A percentile compares a stretch with the other conserved stretches of the same genome.
phyloP scores from a whole-genome alignment of 1,284 basidiomycete species.

The Leucoagaricus sp. region DNA sequence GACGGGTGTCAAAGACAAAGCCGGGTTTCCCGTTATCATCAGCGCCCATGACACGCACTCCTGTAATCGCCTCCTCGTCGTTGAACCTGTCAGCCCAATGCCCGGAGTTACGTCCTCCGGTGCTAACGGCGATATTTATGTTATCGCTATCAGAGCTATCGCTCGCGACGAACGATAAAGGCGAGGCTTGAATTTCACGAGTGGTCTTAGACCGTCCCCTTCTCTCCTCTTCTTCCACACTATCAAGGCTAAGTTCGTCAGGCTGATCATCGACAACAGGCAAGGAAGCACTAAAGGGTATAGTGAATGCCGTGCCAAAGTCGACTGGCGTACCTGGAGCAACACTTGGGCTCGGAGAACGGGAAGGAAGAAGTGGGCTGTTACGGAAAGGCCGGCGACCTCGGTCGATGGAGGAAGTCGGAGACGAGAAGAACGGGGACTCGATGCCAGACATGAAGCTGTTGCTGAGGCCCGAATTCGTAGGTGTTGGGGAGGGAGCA shows the following conservation, averaged over 20 bases:
- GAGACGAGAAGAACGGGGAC: constrained; percentile 16
- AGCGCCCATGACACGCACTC: not conserved
- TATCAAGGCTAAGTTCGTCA: constrained; percentile 25
- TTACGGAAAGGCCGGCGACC: constrained; percentile 40
- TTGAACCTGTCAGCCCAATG: constrained; percentile 4
- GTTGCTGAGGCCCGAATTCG: constrained; percentile 21
- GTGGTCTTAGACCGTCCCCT: constrained; percentile 9
- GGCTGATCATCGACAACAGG: constrained; percentile 22
- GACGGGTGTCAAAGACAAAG: not conserved
- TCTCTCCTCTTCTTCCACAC: constrained; percentile 3
- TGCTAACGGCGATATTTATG: constrained; percentile 4
- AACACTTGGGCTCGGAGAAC: constrained; percentile 42
- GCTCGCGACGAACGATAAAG: constrained; percentile 12
- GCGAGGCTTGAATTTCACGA: constrained; percentile 2
- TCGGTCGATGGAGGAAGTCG: constrained; percentile 31
- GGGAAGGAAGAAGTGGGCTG: constrained; percentile 25
- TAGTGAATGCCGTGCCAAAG: constrained; percentile 15
- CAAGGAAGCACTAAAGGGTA: constrained; percentile 13
- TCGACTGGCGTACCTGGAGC: constrained; percentile 42
- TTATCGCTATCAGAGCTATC: constrained; percentile 12
- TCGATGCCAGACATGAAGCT: constrained; percentile 22
- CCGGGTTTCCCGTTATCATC: not conserved
- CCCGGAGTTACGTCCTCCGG: not conserved
- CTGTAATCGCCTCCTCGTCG: not conserved
- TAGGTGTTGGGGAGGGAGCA: constrained; percentile 25